Conservation (phyloP, 1,284 basidiomycete species). For the Leccinum pachyderme region DNA sequence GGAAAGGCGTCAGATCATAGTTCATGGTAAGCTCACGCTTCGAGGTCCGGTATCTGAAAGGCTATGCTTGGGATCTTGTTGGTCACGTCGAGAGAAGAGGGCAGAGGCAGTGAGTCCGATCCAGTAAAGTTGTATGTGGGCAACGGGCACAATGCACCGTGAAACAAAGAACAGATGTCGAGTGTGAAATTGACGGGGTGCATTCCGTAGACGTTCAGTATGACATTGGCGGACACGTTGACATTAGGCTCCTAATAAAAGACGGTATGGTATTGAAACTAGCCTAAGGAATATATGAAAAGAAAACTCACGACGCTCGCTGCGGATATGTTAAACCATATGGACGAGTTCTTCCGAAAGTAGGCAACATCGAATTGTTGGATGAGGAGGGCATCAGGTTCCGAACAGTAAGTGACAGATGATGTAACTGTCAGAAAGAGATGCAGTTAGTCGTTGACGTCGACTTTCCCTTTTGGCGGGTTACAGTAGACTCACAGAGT, state of each 20-base stretch:
- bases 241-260: slow-evolving; percentile 61
- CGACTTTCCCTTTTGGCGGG: background rate
- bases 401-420: slow-evolving; percentile 84
- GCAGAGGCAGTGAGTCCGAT: slow-evolving; percentile 73
- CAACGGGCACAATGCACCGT: slow-evolving; percentile 83
- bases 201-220: slow-evolving; percentile 82
- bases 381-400: slow-evolving; percentile 76
- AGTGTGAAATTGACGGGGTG: slow-evolving; percentile 75
- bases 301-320: slow-evolving; percentile 61
- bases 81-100: slow-evolving; percentile 53
- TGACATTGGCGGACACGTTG: slow-evolving; percentile 75
- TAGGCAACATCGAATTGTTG: slow-evolving; percentile 81
- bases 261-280: slow-evolving; percentile 31
- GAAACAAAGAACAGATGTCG: slow-evolving; percentile 73
- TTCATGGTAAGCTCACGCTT: slow-evolving; percentile 49
- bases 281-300: slow-evolving; percentile 13
- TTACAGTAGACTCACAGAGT: slow-evolving; percentile 50
- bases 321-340: slow-evolving; percentile 74
- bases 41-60: slow-evolving; percentile 87
- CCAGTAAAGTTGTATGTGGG: slow-evolving; percentile 86
- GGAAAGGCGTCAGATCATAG: background rate
- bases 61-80: slow-evolving; percentile 74
- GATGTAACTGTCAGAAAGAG: slow-evolving; percentile 60
- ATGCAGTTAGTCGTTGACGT: background rate
- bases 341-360: slow-evolving; percentile 65